Base-by-base conservation (phyloP, 768 basidiomycete species). In the Fibroporia radiculosa region DNA sequence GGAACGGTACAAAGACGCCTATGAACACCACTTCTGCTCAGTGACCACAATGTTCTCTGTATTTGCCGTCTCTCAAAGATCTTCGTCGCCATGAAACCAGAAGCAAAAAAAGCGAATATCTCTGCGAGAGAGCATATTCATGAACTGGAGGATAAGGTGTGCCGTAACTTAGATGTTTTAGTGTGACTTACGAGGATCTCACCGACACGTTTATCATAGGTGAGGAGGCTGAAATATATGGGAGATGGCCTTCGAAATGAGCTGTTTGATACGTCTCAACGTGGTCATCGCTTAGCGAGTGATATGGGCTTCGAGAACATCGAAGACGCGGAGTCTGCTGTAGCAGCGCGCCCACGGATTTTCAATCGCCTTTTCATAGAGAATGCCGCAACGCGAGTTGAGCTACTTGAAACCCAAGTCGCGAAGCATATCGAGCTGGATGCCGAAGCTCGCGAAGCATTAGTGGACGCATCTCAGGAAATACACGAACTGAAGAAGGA, bases 271-370 rank as follows among this genome's bases (percentile, higher is more conserved):
- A 57, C 58, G 0, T 48, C 61, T 8, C 61, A 70, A 11, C 62
- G 69, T 1, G 65, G 61, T 0, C 54, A 66, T 13, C 59, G 63
- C 14, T 61, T 77, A 2, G 74, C 71, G 0, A 50, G 56, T 6
- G 58, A 58, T 1, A 62, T 79, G 34, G 77, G 75, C 0, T 77
- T 73, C 48, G 49, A 56, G 2, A 62, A 68, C 38, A 52, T 73
- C 2, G 60, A 58, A 8, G 73, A 75, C 24, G 71, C 73, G 0
- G 68, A 74, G 43, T 56, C 14, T n/a, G 47, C 47, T 8, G 33
- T 55, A 4, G 59, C 48, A n/a, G 49, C 48, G 11, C 41, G 49
- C 23, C 20, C 28, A 4, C 45, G 50, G 23, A 37, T 48, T 27
- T 48, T 51, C 19, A 40, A 40, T 24, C 46, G n/a, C 42, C 19